Conservation (phyloP, 176 grass and related monocot species). For the Hordeum vulgare region DNA sequence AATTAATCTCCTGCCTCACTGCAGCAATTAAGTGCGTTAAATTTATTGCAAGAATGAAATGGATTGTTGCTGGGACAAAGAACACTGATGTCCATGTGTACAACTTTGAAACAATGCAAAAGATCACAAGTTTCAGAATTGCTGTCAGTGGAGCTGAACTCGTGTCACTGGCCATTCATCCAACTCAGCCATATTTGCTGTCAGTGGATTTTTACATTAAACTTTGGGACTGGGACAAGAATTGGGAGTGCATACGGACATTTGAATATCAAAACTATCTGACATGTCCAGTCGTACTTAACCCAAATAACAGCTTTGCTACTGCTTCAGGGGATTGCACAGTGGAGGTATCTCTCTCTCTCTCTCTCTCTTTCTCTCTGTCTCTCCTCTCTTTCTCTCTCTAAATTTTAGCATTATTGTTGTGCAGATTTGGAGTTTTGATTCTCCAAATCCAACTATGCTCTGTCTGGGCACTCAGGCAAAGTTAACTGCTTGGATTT, state of each 20-base stretch:
- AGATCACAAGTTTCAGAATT: neutral
- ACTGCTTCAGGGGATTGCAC: neutral
- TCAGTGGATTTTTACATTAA: neutral
- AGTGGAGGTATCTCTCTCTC: neutral
- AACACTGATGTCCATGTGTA: neutral
- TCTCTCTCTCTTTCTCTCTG: too few species aligned
- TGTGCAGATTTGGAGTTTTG: neutral
- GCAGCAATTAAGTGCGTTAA: neutral
- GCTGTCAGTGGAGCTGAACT: too few species aligned
- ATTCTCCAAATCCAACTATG: neutral
- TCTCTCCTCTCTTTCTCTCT: too few species aligned
- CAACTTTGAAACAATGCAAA: neutral
- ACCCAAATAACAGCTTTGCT: neutral
- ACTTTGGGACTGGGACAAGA: neutral
- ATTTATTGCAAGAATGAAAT: neutral
- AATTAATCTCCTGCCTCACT: neutral
- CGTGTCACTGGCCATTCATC: neutral
- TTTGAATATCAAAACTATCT: neutral
- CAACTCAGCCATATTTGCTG: neutral
- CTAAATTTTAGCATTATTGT: neutral
- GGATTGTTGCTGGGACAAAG: neutral
- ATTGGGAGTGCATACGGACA: neutral
- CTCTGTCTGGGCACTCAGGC: neutral
- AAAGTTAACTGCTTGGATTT: neutral
- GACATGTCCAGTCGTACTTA: neutral